Evolutionary conservation across 768 basidiomycete species (phyloP).

Genomic region (Rhodotorula diobovata): DNA sequence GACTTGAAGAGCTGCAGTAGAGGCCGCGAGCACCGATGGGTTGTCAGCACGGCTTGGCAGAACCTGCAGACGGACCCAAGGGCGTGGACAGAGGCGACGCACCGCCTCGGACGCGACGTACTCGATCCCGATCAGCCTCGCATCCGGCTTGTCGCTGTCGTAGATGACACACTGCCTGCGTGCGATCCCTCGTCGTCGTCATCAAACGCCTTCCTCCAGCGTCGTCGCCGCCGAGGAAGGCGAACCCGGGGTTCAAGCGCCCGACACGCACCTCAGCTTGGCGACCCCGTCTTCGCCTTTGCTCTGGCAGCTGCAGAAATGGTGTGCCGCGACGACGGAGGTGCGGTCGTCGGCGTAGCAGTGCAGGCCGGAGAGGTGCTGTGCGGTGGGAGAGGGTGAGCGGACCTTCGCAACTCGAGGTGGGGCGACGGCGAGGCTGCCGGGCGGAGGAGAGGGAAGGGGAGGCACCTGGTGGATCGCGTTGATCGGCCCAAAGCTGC

Average conservation of each 20-base stretch:
- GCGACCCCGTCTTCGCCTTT: neutral
- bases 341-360: constrained; percentile 45
- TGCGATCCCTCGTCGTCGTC: neutral
- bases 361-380: constrained; percentile 50
- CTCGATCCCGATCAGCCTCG: constrained; percentile 57
- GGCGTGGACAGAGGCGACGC: constrained; percentile 46
- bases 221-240: too few relatives aligned
- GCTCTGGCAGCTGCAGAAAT: constrained; percentile 23
- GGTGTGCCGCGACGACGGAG: constrained; percentile 10
- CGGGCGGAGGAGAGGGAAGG: too few relatives aligned
- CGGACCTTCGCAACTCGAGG: neutral
- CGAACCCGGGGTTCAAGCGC: neutral
- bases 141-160: constrained; percentile 52
- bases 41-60: neutral
- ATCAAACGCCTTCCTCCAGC: neutral
- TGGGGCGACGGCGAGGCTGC: too few relatives aligned
- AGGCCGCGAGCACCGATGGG: neutral
- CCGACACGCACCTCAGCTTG: neutral
- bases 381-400: neutral
- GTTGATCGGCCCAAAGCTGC: constrained; percentile 49
- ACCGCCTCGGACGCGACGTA: constrained; percentile 55
- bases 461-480: constrained; percentile 45
- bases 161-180: constrained; percentile 52
- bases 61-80: too few relatives aligned
- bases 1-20: constrained; percentile 48